Conservation (phyloP, 2,329 filamentous ascomycete species). For the Shiraia sp. region DNA sequence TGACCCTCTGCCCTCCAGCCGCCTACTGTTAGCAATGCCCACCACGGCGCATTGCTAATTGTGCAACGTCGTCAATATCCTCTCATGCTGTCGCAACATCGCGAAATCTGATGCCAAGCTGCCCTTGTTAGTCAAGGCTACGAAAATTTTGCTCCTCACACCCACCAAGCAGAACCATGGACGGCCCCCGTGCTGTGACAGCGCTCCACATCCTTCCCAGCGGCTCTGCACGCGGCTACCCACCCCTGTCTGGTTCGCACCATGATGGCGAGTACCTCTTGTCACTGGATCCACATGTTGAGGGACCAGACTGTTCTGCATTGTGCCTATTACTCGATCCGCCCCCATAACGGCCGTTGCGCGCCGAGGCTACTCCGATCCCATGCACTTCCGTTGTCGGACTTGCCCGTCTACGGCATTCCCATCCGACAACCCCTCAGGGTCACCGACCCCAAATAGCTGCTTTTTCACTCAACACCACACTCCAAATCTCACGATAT, state of each 20-base stretch:
- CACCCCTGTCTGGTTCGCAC: slow-evolving; percentile 20
- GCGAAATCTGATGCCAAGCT: slow-evolving; percentile 31
- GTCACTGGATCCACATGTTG: slow-evolving; percentile 33
- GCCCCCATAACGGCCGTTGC: slow-evolving; percentile 3
- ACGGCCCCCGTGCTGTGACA: slow-evolving; percentile 24
- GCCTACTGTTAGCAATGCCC: slow-evolving; percentile 2
- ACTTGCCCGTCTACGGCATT: slow-evolving; percentile 11
- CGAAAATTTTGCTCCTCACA: slow-evolving; percentile 27
- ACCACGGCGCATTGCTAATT: slow-evolving; percentile 21
- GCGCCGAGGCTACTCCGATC: slow-evolving; percentile 9
- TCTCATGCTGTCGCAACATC: slow-evolving; percentile 16
- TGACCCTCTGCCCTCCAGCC: slow-evolving; percentile 7
- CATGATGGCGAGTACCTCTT: slow-evolving; percentile 13
- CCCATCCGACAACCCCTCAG: slow-evolving; percentile 6
- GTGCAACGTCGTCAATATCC: slow-evolving; percentile 19
- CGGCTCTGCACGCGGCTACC: slow-evolving; percentile 24
- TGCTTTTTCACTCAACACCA: slow-evolving; percentile 11
- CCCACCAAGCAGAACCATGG: slow-evolving; percentile 19
- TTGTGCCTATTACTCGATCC: slow-evolving; percentile 26
- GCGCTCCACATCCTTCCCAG: slow-evolving; percentile 27
- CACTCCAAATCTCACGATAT: slow-evolving; percentile 25
- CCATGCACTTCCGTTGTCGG: slow-evolving; percentile 10
- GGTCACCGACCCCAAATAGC: slow-evolving; percentile 2
- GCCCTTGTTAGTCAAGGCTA: slow-evolving; percentile 33
- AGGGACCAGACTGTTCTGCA: slow-evolving; percentile 32